Evolutionary conservation across 2,329 filamentous ascomycete species (phyloP).

Genomic region (Botrytis byssoidea): DNA sequence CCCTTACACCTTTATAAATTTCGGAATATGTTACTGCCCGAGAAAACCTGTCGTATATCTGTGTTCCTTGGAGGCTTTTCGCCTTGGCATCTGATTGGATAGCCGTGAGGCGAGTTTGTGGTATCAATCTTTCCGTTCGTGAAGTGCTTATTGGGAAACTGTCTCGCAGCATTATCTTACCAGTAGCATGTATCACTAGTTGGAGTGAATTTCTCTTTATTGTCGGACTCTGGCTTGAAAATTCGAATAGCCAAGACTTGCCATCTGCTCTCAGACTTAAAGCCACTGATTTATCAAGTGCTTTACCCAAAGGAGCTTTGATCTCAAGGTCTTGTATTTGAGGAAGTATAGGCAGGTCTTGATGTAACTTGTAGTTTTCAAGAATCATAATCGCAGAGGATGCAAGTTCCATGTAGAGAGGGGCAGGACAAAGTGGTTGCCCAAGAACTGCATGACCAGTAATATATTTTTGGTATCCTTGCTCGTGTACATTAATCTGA

Average conservation of each 20-base stretch:
- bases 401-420: neutral
- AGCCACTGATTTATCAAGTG: neutral
- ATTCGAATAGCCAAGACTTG: neutral
- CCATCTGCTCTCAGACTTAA: neutral
- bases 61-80: neutral
- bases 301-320: neutral
- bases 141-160: neutral
- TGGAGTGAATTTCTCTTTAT: neutral
- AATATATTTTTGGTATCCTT: neutral
- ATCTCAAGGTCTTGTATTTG: neutral
- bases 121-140: neutral
- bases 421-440: neutral
- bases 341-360: neutral
- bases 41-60: neutral
- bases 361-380: neutral
- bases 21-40: slow-evolving; percentile 6
- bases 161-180: neutral
- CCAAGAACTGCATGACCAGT: neutral
- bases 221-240: neutral
- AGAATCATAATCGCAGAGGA: neutral
- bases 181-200: neutral
- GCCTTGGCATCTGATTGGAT: neutral
- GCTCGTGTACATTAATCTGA: neutral
- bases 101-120: neutral
- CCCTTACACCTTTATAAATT: slow-evolving; percentile 3